Conservation (phyloP, 805 yeast genomes). For the Wickerhamomyces pijperi region DNA sequence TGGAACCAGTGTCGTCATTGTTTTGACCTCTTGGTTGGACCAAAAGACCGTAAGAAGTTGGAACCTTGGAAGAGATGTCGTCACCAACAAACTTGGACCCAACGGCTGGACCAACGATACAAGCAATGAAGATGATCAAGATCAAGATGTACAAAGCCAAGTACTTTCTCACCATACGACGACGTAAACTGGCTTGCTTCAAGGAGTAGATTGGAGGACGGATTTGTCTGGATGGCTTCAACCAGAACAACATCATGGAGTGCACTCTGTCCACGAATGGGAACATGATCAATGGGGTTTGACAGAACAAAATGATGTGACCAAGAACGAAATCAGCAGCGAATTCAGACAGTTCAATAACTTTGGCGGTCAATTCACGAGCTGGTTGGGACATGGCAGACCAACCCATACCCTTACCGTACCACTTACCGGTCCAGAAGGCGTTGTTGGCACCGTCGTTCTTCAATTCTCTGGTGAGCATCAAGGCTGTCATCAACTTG, state of each 20-base stretch:
- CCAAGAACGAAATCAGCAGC: conserved; percentile 95
- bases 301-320: conserved; percentile 77
- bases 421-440: conserved; percentile 99
- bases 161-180: conserved; percentile 95
- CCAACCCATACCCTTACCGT: conserved; percentile 86
- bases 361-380: conserved; percentile 91
- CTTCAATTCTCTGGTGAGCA: conserved; percentile 92
- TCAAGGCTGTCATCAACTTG: conserved; percentile 67
- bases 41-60: conserved; percentile 48
- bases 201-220: conserved; percentile 96
- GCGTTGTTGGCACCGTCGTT: conserved; percentile 93
- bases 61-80: conserved; percentile 19
- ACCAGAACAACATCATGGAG: conserved; percentile 97
- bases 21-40: conserved; percentile 80
- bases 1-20: conserved; percentile 74
- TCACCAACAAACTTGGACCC: conserved; percentile 49
- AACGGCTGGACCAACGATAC: conserved; percentile 87
- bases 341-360: conserved; percentile 88
- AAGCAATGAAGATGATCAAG: conserved; percentile 55
- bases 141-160: conserved; percentile 68
- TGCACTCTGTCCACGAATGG: conserved; percentile 96
- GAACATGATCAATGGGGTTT: conserved; percentile 74
- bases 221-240: conserved; percentile 91
- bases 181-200: conserved; percentile 92
- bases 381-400: conserved; percentile 92